These are phyloP conservation scores for Nelumbo lutea DNA, from an alignment of 164 flowering plant species.

Conservation along the genomic window DNA sequence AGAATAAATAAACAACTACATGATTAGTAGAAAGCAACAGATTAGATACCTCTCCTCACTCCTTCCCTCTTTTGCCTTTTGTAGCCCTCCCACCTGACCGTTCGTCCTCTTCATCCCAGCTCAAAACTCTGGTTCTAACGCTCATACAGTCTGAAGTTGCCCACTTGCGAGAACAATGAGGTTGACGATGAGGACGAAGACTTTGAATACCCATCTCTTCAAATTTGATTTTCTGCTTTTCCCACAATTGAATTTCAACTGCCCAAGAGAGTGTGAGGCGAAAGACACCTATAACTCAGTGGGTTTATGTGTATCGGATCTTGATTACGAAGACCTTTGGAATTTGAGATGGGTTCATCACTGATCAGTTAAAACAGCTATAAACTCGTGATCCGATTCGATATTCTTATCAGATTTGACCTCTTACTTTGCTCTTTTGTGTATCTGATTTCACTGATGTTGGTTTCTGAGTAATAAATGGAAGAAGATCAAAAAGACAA, in stretches of 20 bases:
- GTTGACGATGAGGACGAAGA: too few relatives aligned
- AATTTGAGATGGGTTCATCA: conserved; percentile 23
- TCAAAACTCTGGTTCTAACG: too few relatives aligned
- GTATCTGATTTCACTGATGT: conserved; percentile 10
- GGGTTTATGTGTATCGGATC: conserved; percentile 22
- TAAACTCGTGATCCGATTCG: conserved; percentile 18
- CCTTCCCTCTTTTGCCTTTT: too few relatives aligned
- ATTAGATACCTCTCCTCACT: too few relatives aligned
- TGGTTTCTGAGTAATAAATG: conserved; percentile 19
- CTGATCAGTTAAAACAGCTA: conserved; percentile 13
- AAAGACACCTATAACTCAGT: conserved; percentile 1
- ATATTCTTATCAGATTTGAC: conserved; percentile 13
- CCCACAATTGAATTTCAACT: conserved; percentile 22
- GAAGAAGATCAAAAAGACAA: conserved; percentile 25
- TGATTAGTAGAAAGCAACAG: too few relatives aligned
- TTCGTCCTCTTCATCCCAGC: too few relatives aligned
- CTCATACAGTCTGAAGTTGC: too few relatives aligned
- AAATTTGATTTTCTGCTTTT: conserved; percentile 18
- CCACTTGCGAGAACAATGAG: too few relatives aligned
- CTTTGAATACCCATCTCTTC: conserved; percentile 14
- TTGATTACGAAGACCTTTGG: conserved; percentile 7
- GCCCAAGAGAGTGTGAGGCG: conserved; percentile 15
- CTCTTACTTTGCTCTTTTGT: conserved; percentile 13
- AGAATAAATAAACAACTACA: too few relatives aligned
- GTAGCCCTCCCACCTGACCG: too few relatives aligned